phyloP scores from a whole-genome alignment of 805 yeast genomes.

The Sporopachydermia lactativora region DNA sequence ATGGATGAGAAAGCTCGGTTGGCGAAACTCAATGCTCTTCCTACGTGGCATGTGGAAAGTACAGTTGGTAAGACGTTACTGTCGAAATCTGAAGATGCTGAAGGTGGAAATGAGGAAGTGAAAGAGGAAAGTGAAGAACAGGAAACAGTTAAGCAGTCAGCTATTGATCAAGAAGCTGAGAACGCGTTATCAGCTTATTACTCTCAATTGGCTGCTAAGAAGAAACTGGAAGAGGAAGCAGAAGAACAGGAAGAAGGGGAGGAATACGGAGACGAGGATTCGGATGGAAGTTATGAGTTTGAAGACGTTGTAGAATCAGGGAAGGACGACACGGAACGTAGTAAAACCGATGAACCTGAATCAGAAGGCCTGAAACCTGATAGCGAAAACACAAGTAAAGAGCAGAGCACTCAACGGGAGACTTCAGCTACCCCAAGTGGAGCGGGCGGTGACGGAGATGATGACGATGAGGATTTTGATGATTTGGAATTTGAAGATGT shows the following conservation, averaged over 20 bases:
- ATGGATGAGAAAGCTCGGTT: conserved; percentile 54
- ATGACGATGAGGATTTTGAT: conserved; percentile 20
- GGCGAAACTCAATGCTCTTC: conserved; percentile 85
- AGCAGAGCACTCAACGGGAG: conserved; percentile 2
- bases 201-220: neutral
- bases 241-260: conserved; percentile 32
- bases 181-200: conserved; percentile 4
- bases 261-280: conserved; percentile 21
- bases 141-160: conserved; percentile 5
- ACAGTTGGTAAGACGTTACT: conserved; percentile 65
- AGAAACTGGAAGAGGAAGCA: conserved; percentile 16
- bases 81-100: conserved; percentile 22
- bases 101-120: conserved; percentile 7
- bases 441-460: conserved; percentile 14
- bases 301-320: conserved; percentile 18
- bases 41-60: conserved; percentile 89
- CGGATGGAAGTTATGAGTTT: conserved; percentile 10
- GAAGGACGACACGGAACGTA: conserved; percentile 5
- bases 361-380: no score
- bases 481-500: conserved; percentile 14
- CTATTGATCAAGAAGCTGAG: conserved; percentile 4
- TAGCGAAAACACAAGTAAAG: conserved; percentile 4
- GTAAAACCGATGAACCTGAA: neutral
- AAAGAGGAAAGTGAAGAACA: conserved; percentile 12
- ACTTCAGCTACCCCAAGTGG: neutral